Evolutionary conservation across 768 basidiomycete species (phyloP), one percentile per base, ranked within the genome.

Genomic region (Sistotremastrum suecicum): DNA sequence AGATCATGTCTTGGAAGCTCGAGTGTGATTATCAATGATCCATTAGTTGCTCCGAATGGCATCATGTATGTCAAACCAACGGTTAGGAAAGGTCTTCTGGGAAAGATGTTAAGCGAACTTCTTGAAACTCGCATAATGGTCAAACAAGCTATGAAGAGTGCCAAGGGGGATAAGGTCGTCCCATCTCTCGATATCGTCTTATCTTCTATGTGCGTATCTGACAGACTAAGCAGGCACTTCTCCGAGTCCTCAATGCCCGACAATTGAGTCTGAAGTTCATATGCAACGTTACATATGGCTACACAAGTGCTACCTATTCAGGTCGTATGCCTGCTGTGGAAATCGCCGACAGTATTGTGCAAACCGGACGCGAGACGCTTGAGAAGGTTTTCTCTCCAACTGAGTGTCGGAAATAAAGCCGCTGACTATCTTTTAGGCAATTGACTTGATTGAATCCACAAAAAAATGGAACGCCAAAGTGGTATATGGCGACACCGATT

Each of bases 291-390:
- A 97, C 89, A 0, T 98, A 99, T 55, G 94, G 95, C 0, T 98
- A 99, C 58, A 97, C 94, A 0, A 74, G 84, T 49, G 95, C 95
- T 2, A 83, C 85, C 1, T 95, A 80, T 57, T 97, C 92, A 10
- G 95, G 95, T 2, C 71, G 95, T 41, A 98, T 99, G 95, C 95
- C 95, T 28, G 89, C 87, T 7, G 92, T 97, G 12, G 92, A 98
- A 60, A 89, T 99, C 37, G 95, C 95, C 0, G 95, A 99, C 55
- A 89, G 89, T 47, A 98, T 98, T 53, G 94, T 99, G 0, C 91
- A 98, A 64, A 92, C 78, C 38, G 94, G 95, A 4, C 72, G 95
- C 37, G 92, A 98, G 63, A 97, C 89, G 0, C 66, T 98, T 20
- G 94, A 97, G 62, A 88, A 90, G 75, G 92, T 83, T 36, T 6